Conservation (phyloP, 352 stramenopile genomes). For the Phytophthora pinifolia region DNA sequence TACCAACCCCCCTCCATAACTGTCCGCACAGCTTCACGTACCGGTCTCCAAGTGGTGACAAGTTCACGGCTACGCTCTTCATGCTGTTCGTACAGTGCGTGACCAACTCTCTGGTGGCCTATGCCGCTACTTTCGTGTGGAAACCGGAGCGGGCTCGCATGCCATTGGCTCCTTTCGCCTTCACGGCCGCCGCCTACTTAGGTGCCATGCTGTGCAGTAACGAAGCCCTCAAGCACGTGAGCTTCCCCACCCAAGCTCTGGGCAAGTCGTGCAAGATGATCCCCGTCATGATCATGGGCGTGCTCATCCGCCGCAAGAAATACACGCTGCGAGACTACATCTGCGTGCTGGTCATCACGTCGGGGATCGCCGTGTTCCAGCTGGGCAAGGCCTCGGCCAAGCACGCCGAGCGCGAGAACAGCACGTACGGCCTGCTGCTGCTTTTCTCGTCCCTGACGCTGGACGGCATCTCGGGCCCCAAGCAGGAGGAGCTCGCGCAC, state of each 20-base stretch:
- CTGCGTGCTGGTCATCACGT: conserved; percentile 90
- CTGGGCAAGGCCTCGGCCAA: conserved; percentile 81
- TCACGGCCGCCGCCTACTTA: conserved; percentile 89
- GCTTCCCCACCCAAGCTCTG: conserved; percentile 97
- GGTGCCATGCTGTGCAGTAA: conserved; percentile 92
- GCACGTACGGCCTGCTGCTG: conserved; percentile 84
- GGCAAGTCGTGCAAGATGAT: conserved; percentile 99
- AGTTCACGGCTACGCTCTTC: conserved; percentile 92
- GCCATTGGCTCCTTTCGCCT: conserved; percentile 81
- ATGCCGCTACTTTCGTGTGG: conserved; percentile 84
- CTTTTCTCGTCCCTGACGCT: conserved; percentile 93
- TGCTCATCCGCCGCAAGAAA: conserved; percentile 91
- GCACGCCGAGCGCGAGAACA: conserved; percentile 85
- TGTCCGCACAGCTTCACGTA: conserved; percentile 78
- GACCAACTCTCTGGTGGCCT: conserved; percentile 88
- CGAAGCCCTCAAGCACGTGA: conserved; percentile 93
- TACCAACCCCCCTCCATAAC: neutral
- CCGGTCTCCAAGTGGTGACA: conserved; percentile 71
- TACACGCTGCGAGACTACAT: conserved; percentile 90
- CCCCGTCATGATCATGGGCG: conserved; percentile 95
- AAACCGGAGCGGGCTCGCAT: conserved; percentile 66
- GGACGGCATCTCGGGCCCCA: conserved; percentile 95
- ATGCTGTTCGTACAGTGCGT: conserved; percentile 93
- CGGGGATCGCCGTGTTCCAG: conserved; percentile 90
- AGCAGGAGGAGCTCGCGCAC: conserved; percentile 92